Conservation (phyloP, 495 filamentous ascomycete genomes). For the Penicillium chermesinum region DNA sequence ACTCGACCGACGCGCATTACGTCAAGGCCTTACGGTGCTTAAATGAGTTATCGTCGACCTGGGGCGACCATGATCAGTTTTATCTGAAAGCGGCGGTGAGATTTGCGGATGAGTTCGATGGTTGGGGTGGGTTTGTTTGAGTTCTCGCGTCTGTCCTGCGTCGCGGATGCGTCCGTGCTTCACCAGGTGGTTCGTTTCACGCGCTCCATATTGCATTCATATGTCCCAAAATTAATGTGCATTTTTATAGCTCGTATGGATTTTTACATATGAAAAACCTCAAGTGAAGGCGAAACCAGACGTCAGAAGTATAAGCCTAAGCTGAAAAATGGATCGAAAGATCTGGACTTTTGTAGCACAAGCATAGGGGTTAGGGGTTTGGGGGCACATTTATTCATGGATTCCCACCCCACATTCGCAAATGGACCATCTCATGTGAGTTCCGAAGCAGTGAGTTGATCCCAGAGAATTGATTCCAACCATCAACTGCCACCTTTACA, state of each 20-base stretch:
- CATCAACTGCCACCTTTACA: no score
- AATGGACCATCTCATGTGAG: no score
- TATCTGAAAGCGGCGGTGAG: constrained; percentile 75
- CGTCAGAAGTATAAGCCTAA: not conserved
- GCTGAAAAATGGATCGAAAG: not conserved
- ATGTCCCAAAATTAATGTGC: not conserved
- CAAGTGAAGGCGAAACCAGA: not conserved
- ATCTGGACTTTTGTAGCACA: not conserved
- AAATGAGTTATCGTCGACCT: constrained; percentile 68
- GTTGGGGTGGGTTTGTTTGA: constrained; percentile 61
- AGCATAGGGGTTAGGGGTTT: not conserved
- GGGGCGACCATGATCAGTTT: constrained; percentile 73
- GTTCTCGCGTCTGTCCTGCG: not conserved
- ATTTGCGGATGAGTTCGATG: constrained; percentile 72
- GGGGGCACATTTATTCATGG: no score
- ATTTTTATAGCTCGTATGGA: not conserved
- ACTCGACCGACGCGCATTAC: constrained; percentile 70
- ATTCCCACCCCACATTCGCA: no score
- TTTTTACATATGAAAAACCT: not conserved
- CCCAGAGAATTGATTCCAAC: no score
- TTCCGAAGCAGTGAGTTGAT: no score
- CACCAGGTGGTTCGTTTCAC: not conserved
- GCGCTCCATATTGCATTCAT: not conserved
- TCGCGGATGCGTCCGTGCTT: not conserved
- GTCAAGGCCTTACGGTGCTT: constrained; percentile 77